Evolutionary conservation across 2,329 filamentous ascomycete genomes (phyloP).

Genomic region (Alternaria atra): DNA sequence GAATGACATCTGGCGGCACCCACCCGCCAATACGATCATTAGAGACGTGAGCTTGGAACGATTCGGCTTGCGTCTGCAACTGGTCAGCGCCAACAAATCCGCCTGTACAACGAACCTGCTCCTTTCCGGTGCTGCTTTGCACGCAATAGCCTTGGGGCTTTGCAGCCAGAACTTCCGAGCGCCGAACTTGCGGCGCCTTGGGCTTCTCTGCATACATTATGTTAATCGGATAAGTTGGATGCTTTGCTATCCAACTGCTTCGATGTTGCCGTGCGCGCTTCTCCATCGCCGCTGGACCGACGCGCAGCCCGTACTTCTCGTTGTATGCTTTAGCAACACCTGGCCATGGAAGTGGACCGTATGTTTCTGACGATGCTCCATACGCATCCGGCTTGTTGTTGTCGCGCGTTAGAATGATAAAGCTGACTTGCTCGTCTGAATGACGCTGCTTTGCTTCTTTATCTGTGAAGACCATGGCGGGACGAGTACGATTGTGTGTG

Average conservation of each 20-base stretch:
- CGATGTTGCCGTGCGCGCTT: constrained; percentile 21
- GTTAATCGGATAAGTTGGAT: constrained; percentile 13
- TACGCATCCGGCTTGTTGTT: constrained; percentile 21
- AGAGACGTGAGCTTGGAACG: not conserved
- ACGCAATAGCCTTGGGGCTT: not conserved
- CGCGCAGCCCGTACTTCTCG: constrained; percentile 8
- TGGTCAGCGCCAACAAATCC: not conserved
- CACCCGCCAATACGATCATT: constrained; percentile 9
- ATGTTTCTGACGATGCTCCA: constrained; percentile 15
- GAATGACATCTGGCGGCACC: constrained; percentile 13
- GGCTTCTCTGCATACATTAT: constrained; percentile 16
- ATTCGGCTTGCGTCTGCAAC: not conserved
- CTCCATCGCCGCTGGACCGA: constrained; percentile 17
- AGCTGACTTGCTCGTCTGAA: constrained; percentile 17
- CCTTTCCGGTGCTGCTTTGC: not conserved
- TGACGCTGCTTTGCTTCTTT: not conserved
- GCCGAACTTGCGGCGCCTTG: not conserved
- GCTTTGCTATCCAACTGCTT: constrained; percentile 7
- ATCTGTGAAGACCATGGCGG: not conserved
- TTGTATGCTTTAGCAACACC: constrained; percentile 19
- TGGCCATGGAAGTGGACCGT: constrained; percentile 11
- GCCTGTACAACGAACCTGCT: not conserved
- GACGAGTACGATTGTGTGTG: not conserved
- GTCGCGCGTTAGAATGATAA: constrained; percentile 23
- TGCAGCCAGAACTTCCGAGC: not conserved